Conservation (phyloP, 129 eudicot species). For the Tagetes patula region DNA sequence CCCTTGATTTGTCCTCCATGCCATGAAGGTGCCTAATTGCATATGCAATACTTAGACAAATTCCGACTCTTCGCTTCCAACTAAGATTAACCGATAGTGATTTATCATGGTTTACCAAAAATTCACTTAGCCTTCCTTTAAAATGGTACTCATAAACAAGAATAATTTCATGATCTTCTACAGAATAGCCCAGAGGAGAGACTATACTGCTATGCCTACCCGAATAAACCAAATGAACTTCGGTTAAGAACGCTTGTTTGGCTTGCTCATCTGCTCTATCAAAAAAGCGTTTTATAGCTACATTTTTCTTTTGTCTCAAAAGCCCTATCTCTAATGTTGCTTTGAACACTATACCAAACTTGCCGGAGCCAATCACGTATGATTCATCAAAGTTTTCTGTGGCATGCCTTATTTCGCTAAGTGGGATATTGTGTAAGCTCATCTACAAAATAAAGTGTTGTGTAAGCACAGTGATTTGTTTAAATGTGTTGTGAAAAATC, state of each 20-base stretch:
- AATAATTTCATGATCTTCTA: background rate
- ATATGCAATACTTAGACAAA: background rate
- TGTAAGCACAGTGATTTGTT: background rate
- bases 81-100: background rate
- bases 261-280: background rate
- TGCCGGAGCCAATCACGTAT: background rate
- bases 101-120: background rate
- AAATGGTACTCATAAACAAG: background rate
- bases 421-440: background rate
- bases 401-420: slow-evolving; percentile 4
- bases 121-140: background rate
- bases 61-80: background rate
- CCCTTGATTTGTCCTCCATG: background rate
- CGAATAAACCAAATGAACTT: background rate
- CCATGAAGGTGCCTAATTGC: background rate
- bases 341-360: background rate
- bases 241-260: background rate
- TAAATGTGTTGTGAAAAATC: too few relatives aligned
- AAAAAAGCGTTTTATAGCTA: background rate
- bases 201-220: background rate
- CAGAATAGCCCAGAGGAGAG: background rate
- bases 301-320: background rate
- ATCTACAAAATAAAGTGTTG: background rate
- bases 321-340: background rate
- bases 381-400: background rate